Percentiles rank a stretch among this genome's conserved stretches.
Conservation (phyloP, 163 green algal genomes). For the Chlorella variabilis region DNA sequence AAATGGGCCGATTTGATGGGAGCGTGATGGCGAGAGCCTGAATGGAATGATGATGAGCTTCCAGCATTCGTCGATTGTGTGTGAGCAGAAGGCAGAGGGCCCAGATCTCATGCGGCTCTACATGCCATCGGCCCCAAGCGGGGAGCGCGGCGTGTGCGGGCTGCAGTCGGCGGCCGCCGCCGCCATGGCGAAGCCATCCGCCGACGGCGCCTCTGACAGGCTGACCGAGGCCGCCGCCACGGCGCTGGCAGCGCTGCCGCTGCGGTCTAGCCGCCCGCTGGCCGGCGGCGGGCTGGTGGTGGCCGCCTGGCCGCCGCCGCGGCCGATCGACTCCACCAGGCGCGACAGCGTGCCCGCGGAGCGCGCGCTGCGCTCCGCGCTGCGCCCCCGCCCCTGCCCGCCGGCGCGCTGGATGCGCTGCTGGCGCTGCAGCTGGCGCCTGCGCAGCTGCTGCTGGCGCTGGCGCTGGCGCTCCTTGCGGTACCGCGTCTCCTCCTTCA, state of each 20-base stretch:
- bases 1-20: too few relatives aligned
- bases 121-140: too few relatives aligned
- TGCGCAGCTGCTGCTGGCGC: neutral
- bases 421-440: slow-evolving; percentile 7
- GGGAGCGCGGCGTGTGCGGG: too few relatives aligned
- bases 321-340: neutral
- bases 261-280: neutral
- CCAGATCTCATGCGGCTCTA: too few relatives aligned
- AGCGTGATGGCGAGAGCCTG: too few relatives aligned
- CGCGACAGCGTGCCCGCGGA: neutral
- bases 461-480: slow-evolving; percentile 3
- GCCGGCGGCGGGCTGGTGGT: neutral
- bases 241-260: neutral
- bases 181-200: neutral
- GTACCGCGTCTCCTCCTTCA: neutral
- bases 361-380: too few relatives aligned
- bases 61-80: too few relatives aligned
- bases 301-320: neutral
- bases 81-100: too few relatives aligned
- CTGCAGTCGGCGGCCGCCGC: too few relatives aligned
- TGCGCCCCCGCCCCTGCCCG: neutral
- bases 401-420: neutral
- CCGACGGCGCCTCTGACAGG: neutral
- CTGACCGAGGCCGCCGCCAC: too few relatives aligned
- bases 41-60: too few relatives aligned